Base-by-base conservation (phyloP, 768 basidiomycete species). In the Pisolithus orientalis region DNA sequence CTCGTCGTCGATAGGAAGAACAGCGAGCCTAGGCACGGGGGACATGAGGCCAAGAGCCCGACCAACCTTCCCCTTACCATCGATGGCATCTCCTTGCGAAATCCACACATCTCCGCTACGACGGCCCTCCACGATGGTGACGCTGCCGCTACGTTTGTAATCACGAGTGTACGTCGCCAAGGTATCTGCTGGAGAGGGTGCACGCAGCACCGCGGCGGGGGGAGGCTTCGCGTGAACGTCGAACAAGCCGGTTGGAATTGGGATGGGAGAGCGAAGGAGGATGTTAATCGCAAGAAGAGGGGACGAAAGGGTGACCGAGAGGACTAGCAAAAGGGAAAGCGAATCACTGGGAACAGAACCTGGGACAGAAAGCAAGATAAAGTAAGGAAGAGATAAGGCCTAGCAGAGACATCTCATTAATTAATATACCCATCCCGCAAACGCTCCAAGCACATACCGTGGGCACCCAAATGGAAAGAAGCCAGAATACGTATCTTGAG, bases 81-180 rank as follows among this genome's bases (percentile, higher is more conserved):
- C 82, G 21, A 84, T 70, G 7, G 85, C 86, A 54, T 87, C 80
- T n/a, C 85, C 84, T 50, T 83, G 84, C 9, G 78, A 64, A 57
- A 88, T 66, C 87, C 87, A 87, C 28, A 88, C 80, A 58, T 88
- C 86, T 27, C 84, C 83, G 57, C 84, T 85, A 44, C 83, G 81
- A 31, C 83, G 78, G 28, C 79, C 80, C 65, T 87, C 84, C 21
- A 87, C 80, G 39, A 86, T 80, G 17, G 83, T 86, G 47, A 70
- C 57, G 54, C 79, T 81, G 44, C 75, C 79, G 64, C 82, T 84
- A 50, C 79, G 78, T 64, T 84, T 86, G 65, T 80, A 82, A 49
- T 81, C 78, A 17, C 57, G 28, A 43, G 43, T 29, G 39, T 54
- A 57, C 6, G 46, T 49, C 24, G 56, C 55, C 21, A 66, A 49